Percentiles rank a stretch among this genome's conserved stretches.
These are phyloP conservation scores for Tolypocladium sp. DNA, from an alignment of 2,329 filamentous ascomycete species.

Conservation along the genomic window DNA sequence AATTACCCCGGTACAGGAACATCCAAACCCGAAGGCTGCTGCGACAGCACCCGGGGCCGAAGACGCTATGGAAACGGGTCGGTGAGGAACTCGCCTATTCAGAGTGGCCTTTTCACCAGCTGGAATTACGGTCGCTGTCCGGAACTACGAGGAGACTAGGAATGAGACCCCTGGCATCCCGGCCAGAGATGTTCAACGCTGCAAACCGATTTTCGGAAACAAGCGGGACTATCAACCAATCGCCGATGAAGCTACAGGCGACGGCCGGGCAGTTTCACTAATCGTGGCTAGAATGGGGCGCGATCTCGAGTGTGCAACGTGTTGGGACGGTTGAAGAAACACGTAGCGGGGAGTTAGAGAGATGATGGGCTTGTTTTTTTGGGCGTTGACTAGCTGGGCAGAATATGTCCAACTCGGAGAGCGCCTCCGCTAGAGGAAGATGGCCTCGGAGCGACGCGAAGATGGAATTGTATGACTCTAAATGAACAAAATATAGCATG, in stretches of 20 bases:
- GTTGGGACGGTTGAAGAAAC: neutral
- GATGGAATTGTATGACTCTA: neutral
- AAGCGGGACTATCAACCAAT: neutral
- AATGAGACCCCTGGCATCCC: neutral
- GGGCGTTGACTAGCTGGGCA: neutral
- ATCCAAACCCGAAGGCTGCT: constrained; percentile 4
- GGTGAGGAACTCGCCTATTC: neutral
- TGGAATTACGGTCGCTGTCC: neutral
- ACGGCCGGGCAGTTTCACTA: neutral
- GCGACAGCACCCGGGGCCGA: neutral
- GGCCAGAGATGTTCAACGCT: neutral
- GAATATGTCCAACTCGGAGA: neutral
- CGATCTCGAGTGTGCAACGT: neutral
- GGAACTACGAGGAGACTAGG: neutral
- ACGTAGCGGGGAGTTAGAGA: neutral
- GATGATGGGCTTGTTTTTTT: neutral
- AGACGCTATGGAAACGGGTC: neutral
- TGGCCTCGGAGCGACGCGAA: neutral
- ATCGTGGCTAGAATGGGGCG: neutral
- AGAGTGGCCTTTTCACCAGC: neutral
- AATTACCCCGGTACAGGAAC: constrained; percentile 26
- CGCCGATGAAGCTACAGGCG: neutral
- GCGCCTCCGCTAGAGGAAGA: neutral
- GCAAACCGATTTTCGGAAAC: neutral
- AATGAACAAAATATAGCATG: neutral